phyloP scores from a whole-genome alignment of 371 early-diverging fungal species.

The Mortierella sp. region DNA sequence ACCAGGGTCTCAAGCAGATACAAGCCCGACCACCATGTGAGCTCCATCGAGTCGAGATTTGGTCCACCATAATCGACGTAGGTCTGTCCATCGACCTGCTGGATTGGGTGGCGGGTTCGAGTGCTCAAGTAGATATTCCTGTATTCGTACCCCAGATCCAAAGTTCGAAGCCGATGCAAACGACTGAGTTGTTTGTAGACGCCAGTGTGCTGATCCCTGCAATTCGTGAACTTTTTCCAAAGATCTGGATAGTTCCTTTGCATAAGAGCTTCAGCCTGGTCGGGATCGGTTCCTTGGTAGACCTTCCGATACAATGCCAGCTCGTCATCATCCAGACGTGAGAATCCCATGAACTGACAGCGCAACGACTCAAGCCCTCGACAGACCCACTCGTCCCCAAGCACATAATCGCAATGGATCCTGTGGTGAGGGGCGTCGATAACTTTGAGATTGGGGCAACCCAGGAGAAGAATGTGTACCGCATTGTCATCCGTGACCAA shows the following conservation, averaged over 20 bases:
- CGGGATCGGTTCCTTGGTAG: not conserved
- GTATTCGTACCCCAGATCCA: slow-evolving; percentile 14
- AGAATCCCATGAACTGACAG: slow-evolving; percentile 10
- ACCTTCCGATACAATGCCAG: not conserved
- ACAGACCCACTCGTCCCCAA: slow-evolving; percentile 6
- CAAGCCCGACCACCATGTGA: slow-evolving; percentile 1
- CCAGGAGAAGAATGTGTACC: not conserved
- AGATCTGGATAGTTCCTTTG: not conserved
- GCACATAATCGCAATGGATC: slow-evolving; percentile 2
- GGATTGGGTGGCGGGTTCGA: not conserved
- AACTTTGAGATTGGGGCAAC: slow-evolving; percentile 10
- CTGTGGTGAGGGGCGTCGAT: slow-evolving; percentile 1
- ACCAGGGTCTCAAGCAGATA: not conserved
- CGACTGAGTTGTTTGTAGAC: slow-evolving; percentile 13
- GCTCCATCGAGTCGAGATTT: not conserved
- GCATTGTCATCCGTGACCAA: not conserved
- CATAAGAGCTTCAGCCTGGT: not conserved
- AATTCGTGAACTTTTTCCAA: not conserved
- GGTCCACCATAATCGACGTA: slow-evolving; percentile 4
- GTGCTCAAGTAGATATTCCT: not conserved
- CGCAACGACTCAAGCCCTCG: slow-evolving; percentile 18
- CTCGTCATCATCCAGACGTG: slow-evolving; percentile 12
- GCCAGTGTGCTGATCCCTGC: slow-evolving; percentile 11
- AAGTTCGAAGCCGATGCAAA: not conserved
- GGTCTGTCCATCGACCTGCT: not conserved